Evolutionary conservation across 106 monocot species (phyloP), one percentile per base, ranked within the genome.

Genomic region (Gastrodia elata): DNA sequence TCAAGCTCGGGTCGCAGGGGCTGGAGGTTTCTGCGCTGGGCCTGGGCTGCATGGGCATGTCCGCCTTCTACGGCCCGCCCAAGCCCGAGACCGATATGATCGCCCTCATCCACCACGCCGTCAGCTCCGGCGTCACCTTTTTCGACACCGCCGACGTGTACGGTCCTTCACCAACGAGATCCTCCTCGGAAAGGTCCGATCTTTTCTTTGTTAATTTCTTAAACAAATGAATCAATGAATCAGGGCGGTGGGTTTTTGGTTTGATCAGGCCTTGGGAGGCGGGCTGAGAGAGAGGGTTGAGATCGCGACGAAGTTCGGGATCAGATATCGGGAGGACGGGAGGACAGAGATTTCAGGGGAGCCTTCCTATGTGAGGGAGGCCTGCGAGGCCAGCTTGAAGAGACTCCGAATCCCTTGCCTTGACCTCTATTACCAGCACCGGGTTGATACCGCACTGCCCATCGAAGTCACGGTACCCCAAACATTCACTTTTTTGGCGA

Each of bases 31-130:
- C 88, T 27, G 72, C 77, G 1, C 85, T 80, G 35, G 84, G 84
- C 27, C 69, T 88, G 1, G 84, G 88, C 8, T 88, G 84, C 80
- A 84, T 88, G 88, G 88, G 88, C 38, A 88, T 88, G 84, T 88
- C 85, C 2, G 68, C 81, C 67, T 74, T 79, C 76, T 88, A 82
- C 70, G 88, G 84, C 28, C 77, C 84, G 4, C 77, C 88, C 1
- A 88, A 84, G 73, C 88, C 88, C 41, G 88, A 84, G 27, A 10
- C 88, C 59, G 82, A 82, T 48, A 85, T 88, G 88, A 82, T 88
- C 74, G 65, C 68, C 46, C 84, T 88, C 38, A 73, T 88, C 64
- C 88, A 39, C 74, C 74, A 82, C 67, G 88, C 82, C 52, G 22
- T 82, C 59, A 35, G 37, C 40, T 68, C 75, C 40, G 84, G 88